Percentiles rank a stretch among this genome's conserved stretches.
phyloP scores from a whole-genome alignment of 2,329 filamentous ascomycete genomes.

The Fusarium duplospermum region DNA sequence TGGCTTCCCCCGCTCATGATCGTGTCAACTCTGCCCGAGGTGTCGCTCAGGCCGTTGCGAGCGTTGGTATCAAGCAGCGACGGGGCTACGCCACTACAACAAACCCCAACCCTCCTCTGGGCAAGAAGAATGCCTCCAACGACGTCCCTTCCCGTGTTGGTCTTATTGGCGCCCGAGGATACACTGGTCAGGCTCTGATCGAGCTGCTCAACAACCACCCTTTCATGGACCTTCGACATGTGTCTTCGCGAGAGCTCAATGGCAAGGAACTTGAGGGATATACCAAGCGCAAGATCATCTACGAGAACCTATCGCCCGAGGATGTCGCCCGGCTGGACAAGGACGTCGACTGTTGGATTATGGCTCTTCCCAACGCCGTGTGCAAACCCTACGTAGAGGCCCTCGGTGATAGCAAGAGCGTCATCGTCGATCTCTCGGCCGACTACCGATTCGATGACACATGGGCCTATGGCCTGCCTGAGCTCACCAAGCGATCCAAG shows the following conservation, averaged over 20 bases:
- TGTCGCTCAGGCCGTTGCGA: background rate
- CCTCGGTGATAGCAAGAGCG: conserved; percentile 71
- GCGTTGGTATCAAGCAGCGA: background rate
- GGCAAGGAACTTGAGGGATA: conserved; percentile 92
- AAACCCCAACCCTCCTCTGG: conserved; percentile 85
- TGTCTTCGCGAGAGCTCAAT: conserved; percentile 91
- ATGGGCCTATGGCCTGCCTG: conserved; percentile 88
- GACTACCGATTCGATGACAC: conserved; percentile 83
- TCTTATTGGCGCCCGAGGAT: conserved; percentile 91
- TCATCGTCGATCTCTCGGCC: conserved; percentile 95
- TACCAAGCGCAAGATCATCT: conserved; percentile 89
- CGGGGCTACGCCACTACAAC: conserved; percentile 51
- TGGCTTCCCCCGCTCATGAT: conserved; percentile 62
- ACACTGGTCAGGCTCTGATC: conserved; percentile 92
- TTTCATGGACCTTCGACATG: conserved; percentile 88
- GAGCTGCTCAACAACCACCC: conserved; percentile 89
- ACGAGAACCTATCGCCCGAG: conserved; percentile 89
- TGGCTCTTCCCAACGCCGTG: conserved; percentile 95
- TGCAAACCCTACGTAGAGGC: conserved; percentile 95
- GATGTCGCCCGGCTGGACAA: conserved; percentile 88
- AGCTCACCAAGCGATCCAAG: conserved; percentile 80
- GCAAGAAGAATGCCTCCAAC: conserved; percentile 88
- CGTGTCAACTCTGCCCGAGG: background rate
- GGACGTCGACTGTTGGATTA: conserved; percentile 96
- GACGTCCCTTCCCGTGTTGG: conserved; percentile 82